Conservation (phyloP, 257 asterid species). For the Coffea canephora region DNA sequence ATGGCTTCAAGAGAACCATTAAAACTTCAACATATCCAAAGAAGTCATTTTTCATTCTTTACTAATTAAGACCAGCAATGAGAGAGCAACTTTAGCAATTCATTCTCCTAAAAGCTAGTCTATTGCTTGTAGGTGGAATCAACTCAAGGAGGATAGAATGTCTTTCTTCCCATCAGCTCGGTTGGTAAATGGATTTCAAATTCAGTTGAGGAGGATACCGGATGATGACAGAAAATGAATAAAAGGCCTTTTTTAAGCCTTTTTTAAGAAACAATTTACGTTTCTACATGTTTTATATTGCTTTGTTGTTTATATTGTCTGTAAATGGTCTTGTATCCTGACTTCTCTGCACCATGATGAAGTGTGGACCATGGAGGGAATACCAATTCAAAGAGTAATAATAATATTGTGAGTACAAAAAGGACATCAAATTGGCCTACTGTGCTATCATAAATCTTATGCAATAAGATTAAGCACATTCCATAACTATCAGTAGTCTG, state of each 20-base stretch:
- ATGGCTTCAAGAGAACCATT: not conserved
- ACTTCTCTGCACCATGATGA: not conserved
- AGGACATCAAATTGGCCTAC: not conserved
- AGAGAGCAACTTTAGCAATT: not conserved
- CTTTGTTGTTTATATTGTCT: not conserved
- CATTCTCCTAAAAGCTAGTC: not conserved
- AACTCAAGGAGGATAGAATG: constrained; percentile 72
- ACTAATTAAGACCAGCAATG: not conserved
- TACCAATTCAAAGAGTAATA: not conserved
- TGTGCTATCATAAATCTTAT: not conserved
- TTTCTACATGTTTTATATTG: not conserved
- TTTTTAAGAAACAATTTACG: not conserved
- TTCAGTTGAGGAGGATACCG: constrained; percentile 47
- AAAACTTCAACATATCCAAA: not conserved
- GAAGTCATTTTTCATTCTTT: not conserved
- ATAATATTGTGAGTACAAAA: not conserved
- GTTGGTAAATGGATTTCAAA: constrained; percentile 78
- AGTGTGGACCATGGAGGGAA: constrained; percentile 3
- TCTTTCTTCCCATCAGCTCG: constrained; percentile 94
- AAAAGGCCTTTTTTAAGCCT: not conserved
- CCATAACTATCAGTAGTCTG: not conserved
- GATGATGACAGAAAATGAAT: constrained; percentile 3
- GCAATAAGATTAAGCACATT: not conserved
- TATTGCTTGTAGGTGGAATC: constrained; percentile 61
- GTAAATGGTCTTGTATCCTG: not conserved